Percentiles rank a stretch among this genome's conserved stretches.
phyloP scores from a whole-genome alignment of 1,284 basidiomycete species.

The Apiotrichum gamsii region DNA sequence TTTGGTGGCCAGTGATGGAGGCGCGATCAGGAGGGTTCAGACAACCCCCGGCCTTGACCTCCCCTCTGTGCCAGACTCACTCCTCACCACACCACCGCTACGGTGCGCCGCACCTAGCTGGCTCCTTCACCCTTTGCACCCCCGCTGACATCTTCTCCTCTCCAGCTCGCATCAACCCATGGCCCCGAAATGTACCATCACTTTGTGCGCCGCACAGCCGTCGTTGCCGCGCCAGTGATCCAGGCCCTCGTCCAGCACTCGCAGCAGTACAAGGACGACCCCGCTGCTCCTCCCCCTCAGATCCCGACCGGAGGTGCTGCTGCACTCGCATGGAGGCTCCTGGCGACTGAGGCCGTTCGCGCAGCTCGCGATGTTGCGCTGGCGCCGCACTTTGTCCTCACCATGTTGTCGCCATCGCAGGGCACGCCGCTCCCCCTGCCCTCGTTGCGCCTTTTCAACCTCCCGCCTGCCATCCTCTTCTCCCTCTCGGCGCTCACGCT shows the following conservation, averaged over 20 bases:
- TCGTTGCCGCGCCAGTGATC: constrained; percentile 53
- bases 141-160: too few species aligned
- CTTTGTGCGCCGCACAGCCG: constrained; percentile 86
- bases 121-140: too few species aligned
- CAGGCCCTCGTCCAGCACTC: constrained; percentile 40
- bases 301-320: constrained; percentile 33
- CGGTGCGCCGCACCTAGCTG: too few species aligned
- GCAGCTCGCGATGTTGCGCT: constrained; percentile 44
- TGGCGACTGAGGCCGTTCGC: constrained; percentile 41
- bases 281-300: constrained; percentile 38
- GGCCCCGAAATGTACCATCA: constrained; percentile 91
- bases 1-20: too few species aligned
- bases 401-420: constrained; percentile 42
- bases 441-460: constrained; percentile 40
- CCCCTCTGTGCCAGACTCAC: too few species aligned
- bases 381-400: constrained; percentile 43
- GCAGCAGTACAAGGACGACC: constrained; percentile 40
- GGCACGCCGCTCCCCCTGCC: constrained; percentile 41
- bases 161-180: constrained; percentile 92
- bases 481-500: constrained; percentile 41
- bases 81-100: too few species aligned
- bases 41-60: too few species aligned
- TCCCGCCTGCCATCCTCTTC: constrained; percentile 40
- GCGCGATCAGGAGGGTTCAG: neutral
- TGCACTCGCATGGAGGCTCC: constrained; percentile 43